Percentiles rank a stretch among this genome's conserved stretches.
These are phyloP conservation scores for Coemansia sp. DNA, from an alignment of 192 early-diverging fungal species.

Conservation along the genomic window DNA sequence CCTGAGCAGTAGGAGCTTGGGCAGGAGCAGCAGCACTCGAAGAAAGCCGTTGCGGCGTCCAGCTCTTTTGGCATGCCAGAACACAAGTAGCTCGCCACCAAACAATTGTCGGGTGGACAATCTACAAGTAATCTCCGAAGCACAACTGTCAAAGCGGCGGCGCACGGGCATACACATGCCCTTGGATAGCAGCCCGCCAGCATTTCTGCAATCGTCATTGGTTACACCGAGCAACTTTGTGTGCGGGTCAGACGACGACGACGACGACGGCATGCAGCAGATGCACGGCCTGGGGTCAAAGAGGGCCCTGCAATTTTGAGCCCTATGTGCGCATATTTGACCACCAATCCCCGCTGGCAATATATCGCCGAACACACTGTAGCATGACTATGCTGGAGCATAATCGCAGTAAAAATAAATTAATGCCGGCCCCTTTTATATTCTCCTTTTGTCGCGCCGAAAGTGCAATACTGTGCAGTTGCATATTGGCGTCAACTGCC, in stretches of 20 bases:
- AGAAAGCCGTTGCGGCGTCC: background rate
- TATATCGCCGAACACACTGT: no score
- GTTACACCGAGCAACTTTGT: conserved; percentile 14
- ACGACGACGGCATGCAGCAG: conserved; percentile 4
- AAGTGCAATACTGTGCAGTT: no score
- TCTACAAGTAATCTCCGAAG: conserved; percentile 1
- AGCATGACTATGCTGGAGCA: no score
- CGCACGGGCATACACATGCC: conserved; percentile 10
- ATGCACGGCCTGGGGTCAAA: background rate
- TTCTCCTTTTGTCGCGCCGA: no score
- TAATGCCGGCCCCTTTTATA: no score
- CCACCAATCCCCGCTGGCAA: no score
- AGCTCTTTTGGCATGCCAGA: background rate
- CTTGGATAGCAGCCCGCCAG: conserved; percentile 4
- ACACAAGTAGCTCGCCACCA: conserved; percentile 16
- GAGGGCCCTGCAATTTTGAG: conserved; percentile 2
- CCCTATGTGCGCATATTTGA: no score
- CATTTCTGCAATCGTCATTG: background rate
- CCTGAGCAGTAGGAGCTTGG: background rate
- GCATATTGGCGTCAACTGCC: no score
- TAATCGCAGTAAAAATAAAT: no score
- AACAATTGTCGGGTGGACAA: background rate
- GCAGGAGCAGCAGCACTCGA: conserved; percentile 8
- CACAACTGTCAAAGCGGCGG: conserved; percentile 22
- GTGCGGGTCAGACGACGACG: conserved; percentile 29